Evolutionary conservation across 1,284 basidiomycete species (phyloP).

Genomic region (Moniliophthora roreri): DNA sequence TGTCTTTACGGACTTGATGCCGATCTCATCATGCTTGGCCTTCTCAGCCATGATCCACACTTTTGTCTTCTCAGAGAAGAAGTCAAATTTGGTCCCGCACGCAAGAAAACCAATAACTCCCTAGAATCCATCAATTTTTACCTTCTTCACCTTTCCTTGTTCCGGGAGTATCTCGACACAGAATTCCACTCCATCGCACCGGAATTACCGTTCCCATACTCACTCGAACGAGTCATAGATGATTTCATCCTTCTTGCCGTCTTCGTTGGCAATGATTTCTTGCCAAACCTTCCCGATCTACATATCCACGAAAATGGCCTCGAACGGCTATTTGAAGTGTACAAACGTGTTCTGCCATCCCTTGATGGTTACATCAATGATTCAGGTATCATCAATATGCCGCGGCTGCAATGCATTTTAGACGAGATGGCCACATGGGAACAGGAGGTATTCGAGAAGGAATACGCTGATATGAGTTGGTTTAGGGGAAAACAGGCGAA

Average conservation of each 20-base stretch:
- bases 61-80: constrained; percentile 98
- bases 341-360: constrained; percentile 86
- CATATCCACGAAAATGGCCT: constrained; percentile 98
- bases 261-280: constrained; percentile 97
- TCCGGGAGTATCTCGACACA: constrained; percentile 96
- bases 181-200: constrained; percentile 80
- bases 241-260: constrained; percentile 97
- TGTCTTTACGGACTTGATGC: constrained; percentile 99
- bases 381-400: constrained; percentile 79
- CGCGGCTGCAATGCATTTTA: constrained; percentile 83
- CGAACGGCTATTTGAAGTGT: constrained; percentile 90
- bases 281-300: constrained; percentile 94
- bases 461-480: constrained; percentile 87
- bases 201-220: constrained; percentile 69
- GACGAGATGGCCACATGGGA: constrained; percentile 90
- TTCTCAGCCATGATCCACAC: constrained; percentile 98
- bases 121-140: constrained; percentile 91
- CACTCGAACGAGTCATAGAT: constrained; percentile 92
- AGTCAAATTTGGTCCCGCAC: constrained; percentile 92
- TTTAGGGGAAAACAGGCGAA: constrained; percentile 87
- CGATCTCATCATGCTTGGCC: constrained; percentile 97
- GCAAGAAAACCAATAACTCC: constrained; percentile 72
- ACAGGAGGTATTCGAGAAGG: constrained; percentile 86
- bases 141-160: constrained; percentile 89
- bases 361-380: constrained; percentile 96